Evolutionary conservation across 176 grass and related monocot genomes (phyloP), one percentile per base, ranked within the genome.

Genomic region (Saccharum spontaneum): DNA sequence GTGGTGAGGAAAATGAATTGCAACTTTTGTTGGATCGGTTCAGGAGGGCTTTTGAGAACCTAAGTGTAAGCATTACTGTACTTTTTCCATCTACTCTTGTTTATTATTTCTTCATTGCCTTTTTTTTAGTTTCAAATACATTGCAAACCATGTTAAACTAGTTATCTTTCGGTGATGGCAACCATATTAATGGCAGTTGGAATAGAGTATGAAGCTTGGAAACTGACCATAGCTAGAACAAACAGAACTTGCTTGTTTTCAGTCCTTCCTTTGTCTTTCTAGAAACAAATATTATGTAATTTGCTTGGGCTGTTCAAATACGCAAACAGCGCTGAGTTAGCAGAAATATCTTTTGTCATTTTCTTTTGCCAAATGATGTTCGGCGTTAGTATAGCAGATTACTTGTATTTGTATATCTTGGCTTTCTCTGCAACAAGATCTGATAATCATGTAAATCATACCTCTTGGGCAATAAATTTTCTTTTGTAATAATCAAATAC

Each of bases 11-110:
- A 88, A 98, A 95, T 49, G 96, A 98, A 87, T 60, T 95, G 31
- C 96, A 95, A 87, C 91, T 98, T 92, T 37, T 98, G 69, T 84
- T 98, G 66, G 93, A 98, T 44, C 85, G 96, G 59, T 98, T 98
- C 77, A 92, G 87, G 86, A 95, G 83, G 60, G 93, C 93, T 83
- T 98, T 94, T 81, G 86, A 95, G 65, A 98, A 98, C 86, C 79
- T 98, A 85, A 98, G 81, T 79, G 96, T 95, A 94, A 91, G 86
- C 60, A 65, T 60, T 85, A 24, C 12, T 69, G 13, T 82, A 57
- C 4, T 85, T 83, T 63, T 18, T 4, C 64, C 36, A 57, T 75
- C 54, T 48, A 63, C n/a, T 44, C 3, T 50, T 73, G 44, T 71
- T 86, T 18, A 3, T 65, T 69, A 43, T 54, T 69, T n/a, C 44